A percentile compares a stretch with the other conserved stretches of the same genome.
phyloP scores from a whole-genome alignment of 2,329 filamentous ascomycete species.

The Nemania sp. region DNA sequence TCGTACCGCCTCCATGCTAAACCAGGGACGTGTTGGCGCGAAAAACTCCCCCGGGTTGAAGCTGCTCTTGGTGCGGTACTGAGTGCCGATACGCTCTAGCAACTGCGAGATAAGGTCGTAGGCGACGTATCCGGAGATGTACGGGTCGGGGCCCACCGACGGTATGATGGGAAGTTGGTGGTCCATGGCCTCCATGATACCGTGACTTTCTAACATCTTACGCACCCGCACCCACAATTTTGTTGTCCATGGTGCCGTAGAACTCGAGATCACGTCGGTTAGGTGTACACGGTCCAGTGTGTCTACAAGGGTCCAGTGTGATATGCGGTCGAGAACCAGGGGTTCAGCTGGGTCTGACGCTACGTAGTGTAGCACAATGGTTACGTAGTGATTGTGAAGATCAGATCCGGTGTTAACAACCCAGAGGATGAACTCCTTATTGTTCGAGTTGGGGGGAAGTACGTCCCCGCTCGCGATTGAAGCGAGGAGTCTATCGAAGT shows the following conservation, averaged over 20 bases:
- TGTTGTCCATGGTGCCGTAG: too few relatives aligned
- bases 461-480: background rate
- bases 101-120: conserved; percentile 24
- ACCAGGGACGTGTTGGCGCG: conserved; percentile 20
- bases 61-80: background rate
- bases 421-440: conserved; percentile 30
- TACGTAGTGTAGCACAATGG: conserved; percentile 22
- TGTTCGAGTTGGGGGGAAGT: background rate
- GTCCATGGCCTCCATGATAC: too few relatives aligned
- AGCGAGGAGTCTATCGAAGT: background rate
- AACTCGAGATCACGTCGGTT: too few relatives aligned
- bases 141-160: too few relatives aligned
- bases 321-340: background rate
- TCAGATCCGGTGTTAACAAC: conserved; percentile 11
- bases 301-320: conserved; percentile 20
- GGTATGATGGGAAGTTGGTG: too few relatives aligned
- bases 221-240: too few relatives aligned
- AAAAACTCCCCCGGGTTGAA: conserved; percentile 8
- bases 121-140: conserved; percentile 4
- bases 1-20: conserved; percentile 23
- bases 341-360: background rate
- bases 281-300: background rate
- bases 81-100: conserved; percentile 17
- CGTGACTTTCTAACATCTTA: background rate
- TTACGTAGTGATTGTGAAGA: conserved; percentile 14